Evolutionary conservation across 805 yeast species (phyloP), one percentile per base, ranked within the genome.

Genomic region (Cyberlindnera subsufficiens): DNA sequence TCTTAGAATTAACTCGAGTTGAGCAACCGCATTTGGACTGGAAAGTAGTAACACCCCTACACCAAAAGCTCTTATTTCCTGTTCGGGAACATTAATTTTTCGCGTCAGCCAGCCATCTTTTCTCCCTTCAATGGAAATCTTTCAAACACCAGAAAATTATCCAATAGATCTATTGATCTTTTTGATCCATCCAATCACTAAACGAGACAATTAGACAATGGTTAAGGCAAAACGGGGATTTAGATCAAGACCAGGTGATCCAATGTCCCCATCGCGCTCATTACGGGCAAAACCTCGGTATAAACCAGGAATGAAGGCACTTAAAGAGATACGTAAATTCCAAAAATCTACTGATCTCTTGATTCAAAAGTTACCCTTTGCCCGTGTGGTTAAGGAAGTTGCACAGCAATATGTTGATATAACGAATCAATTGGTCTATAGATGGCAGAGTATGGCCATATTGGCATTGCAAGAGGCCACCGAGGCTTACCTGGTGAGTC

Each of bases 381-480:
- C 91, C 1, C 67, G 91, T 46, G 64, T 85, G 19, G 87, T 85
- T 8, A 75, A 82, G 47, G 93, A 85, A 52, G 80, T 85, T 3
- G 83, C 88, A 0, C 79, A 79, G 40, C 63, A 66, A 38, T 69
- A 64, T 37, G 63, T 66, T 3, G 77, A 70, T 47, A 66, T 72
- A 30, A 80, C 82, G 0, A 51, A 58, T 18, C 77, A 75, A 37
- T 74, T 77, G 40, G 80, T 78, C 3, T 68, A 81, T 38, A 72
- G 86, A 55, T 85, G 95, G 95, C 91, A 85, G 53, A 75, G 84
- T 19, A 77, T 82, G 58, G 93, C 91, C 1, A 71, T 85, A 13
- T 55, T 84, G 60, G 91, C 91, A 4, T 64, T 85, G 30, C 95
- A 85, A 56, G 95, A 85, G 56, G 91, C 91, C 1, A 73, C 85